Evolutionary conservation across 169 alveolate genomes (phyloP).

Genomic region (Plasmodium cynomolgi): DNA sequence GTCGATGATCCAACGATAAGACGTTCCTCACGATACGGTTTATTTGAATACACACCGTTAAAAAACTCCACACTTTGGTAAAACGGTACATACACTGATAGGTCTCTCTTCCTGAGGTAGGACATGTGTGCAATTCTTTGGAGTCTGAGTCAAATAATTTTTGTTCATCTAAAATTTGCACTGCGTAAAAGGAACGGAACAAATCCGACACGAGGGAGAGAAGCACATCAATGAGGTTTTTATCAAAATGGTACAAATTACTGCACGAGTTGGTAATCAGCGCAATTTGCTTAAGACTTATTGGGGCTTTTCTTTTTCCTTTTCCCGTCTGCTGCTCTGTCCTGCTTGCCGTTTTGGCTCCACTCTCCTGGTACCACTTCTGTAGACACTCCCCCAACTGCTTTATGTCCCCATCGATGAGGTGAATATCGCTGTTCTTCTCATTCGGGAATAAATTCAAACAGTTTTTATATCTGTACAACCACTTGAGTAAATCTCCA

Average conservation of each 20-base stretch:
- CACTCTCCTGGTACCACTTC: neutral
- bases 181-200: neutral
- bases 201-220: neutral
- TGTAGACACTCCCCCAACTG: neutral
- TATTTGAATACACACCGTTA: constrained; percentile 9
- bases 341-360: neutral
- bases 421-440: neutral
- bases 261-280: neutral
- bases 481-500: constrained; percentile 27
- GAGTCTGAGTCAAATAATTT: neutral
- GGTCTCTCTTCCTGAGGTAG: neutral
- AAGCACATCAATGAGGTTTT: constrained; percentile 5
- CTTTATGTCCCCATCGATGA: constrained; percentile 24
- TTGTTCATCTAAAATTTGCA: neutral
- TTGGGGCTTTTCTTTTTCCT: neutral
- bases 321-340: too few species aligned
- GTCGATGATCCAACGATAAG: constrained; percentile 5
- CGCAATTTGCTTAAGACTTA: constrained; percentile 20
- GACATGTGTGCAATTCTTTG: neutral
- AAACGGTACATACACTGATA: neutral
- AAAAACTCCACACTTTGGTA: neutral
- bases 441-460: neutral
- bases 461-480: constrained; percentile 30
- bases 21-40: constrained; percentile 5
- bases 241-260: constrained; percentile 13